Conservation (phyloP, 208 protist species). For the Herpetomonas samuelpessoai region DNA sequence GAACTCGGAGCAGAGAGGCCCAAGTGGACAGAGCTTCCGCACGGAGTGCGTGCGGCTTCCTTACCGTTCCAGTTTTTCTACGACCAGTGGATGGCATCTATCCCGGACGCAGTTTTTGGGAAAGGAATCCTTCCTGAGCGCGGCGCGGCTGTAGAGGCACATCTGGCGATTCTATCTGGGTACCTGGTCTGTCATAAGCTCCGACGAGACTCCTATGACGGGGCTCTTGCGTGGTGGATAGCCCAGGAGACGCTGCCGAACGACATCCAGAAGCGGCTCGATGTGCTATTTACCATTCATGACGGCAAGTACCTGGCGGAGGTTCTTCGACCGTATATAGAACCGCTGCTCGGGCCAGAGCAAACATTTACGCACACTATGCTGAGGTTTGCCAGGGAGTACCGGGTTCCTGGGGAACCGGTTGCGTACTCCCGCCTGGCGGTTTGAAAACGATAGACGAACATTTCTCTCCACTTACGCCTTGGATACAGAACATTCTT, state of each 20-base stretch:
- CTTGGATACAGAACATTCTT: no score
- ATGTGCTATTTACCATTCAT: conserved; percentile 50
- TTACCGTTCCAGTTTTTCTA: conserved; percentile 40
- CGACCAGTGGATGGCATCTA: conserved; percentile 23
- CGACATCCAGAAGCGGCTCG: conserved; percentile 34
- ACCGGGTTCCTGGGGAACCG: conserved; percentile 52
- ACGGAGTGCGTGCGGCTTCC: conserved; percentile 10
- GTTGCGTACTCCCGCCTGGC: conserved; percentile 49
- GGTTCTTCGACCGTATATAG: conserved; percentile 52
- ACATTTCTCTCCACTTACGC: conserved; percentile 4
- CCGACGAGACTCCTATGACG: conserved; percentile 9
- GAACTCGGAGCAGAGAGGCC: no score
- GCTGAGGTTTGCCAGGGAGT: conserved; percentile 52
- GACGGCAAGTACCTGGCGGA: conserved; percentile 39
- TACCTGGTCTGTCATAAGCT: conserved; percentile 22
- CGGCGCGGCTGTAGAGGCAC: not conserved
- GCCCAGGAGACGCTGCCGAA: conserved; percentile 35
- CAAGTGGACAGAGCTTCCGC: not conserved
- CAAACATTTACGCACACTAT: conserved; percentile 57
- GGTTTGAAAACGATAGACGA: not conserved
- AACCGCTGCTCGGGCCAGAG: conserved; percentile 37
- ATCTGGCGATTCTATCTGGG: conserved; percentile 36
- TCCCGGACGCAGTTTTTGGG: conserved; percentile 32
- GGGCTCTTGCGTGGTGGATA: conserved; percentile 35
- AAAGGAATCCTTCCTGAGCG: conserved; percentile 15